These are phyloP conservation scores for Lentinula aciculospora DNA, from an alignment of 768 basidiomycete genomes.

Conservation along the genomic window DNA sequence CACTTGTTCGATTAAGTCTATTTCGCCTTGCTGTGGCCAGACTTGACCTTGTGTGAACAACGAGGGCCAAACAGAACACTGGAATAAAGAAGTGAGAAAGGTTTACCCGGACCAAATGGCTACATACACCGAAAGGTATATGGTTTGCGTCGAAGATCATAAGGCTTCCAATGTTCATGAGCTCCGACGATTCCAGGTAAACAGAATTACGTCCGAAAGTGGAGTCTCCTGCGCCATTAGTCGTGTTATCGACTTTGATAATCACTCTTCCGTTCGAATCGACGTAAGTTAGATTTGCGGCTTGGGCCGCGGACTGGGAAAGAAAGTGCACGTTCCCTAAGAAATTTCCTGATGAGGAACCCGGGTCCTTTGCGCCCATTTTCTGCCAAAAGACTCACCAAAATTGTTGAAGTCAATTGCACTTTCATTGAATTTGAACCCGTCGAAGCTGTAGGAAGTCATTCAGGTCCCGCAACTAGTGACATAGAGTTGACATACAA, in stretches of 20 bases:
- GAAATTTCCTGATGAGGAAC: neutral
- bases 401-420: constrained; percentile 8
- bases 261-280: constrained; percentile 15
- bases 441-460: neutral
- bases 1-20: constrained; percentile 57
- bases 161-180: constrained; percentile 14
- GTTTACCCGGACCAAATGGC: neutral
- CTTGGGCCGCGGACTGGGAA: constrained; percentile 6
- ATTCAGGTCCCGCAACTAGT: neutral
- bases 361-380: neutral
- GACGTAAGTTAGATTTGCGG: constrained; percentile 11
- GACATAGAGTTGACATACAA: neutral
- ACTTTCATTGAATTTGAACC: constrained; percentile 8
- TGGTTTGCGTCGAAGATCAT: constrained; percentile 10
- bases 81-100: neutral
- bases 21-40: constrained; percentile 39
- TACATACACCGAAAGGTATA: constrained; percentile 12
- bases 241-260: constrained; percentile 18
- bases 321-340: constrained; percentile 11
- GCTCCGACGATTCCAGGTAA: neutral
- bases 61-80: constrained; percentile 58
- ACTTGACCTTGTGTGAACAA: constrained; percentile 31
- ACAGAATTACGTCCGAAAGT: constrained; percentile 5
- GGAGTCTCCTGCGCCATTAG: constrained; percentile 3
- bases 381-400: neutral